A percentile compares a stretch with the other conserved stretches of the same genome.
phyloP scores from a whole-genome alignment of 352 stramenopile genomes.

The Globisporangium spinosum region DNA sequence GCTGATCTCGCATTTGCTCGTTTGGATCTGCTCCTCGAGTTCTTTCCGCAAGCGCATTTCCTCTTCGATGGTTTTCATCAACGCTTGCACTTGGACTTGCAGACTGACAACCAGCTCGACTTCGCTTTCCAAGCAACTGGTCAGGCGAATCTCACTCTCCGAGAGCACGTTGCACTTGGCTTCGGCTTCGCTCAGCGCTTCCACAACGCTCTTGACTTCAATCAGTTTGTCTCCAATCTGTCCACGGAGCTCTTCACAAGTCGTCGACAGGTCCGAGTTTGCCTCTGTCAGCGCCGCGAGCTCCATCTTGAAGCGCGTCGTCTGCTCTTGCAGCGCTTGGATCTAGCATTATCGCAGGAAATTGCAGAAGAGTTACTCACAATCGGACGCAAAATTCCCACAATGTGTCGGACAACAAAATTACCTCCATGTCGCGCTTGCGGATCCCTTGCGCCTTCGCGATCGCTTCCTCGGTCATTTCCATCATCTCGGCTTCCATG shows the following conservation, averaged over 20 bases:
- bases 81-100: conserved; percentile 39
- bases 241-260: conserved; percentile 33
- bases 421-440: conserved; percentile 48
- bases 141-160: conserved; percentile 43
- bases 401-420: conserved; percentile 1
- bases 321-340: conserved; percentile 42
- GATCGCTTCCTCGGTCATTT: conserved; percentile 80
- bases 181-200: conserved; percentile 39
- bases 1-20: conserved; percentile 44
- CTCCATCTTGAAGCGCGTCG: conserved; percentile 43
- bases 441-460: conserved; percentile 70
- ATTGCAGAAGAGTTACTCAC: conserved; percentile 2
- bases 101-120: conserved; percentile 36
- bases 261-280: conserved; percentile 42
- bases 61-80: conserved; percentile 38
- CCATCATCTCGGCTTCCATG: conserved; percentile 71
- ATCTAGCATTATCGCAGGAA: conserved; percentile 24
- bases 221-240: conserved; percentile 33
- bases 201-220: conserved; percentile 29
- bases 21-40: conserved; percentile 40
- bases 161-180: conserved; percentile 50
- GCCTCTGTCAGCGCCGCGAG: conserved; percentile 41
- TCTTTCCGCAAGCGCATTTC: conserved; percentile 33
- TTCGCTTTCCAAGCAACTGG: conserved; percentile 39
- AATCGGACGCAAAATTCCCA: conserved; percentile 1